Base-by-base conservation (phyloP, 1,284 basidiomycete species). In the Marasmius fiardii region DNA sequence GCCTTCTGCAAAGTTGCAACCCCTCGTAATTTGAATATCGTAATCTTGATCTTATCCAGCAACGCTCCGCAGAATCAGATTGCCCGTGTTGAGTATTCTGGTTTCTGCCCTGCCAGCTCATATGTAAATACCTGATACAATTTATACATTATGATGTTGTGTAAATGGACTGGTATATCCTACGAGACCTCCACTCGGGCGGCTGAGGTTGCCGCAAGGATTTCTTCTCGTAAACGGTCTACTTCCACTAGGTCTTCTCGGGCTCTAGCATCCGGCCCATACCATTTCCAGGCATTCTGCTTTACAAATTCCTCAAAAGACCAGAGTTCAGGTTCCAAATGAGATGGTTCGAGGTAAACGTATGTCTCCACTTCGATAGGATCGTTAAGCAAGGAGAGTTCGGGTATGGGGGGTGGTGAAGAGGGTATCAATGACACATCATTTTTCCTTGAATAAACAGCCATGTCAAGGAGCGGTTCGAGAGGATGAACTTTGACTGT, bases 221-320 rank as follows among this genome's bases (percentile, higher is more conserved):
- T 18, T 20, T 49, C 47, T 33, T 7, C 24, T 16, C 47, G 24
- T 11, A 49, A 43, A 41, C 67, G 11, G 53, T 81, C 82, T 6
- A 85, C 78, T 57, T 81, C 78, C 4, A 60, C 50, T 16, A 56
- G 63, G 57, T 81, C 83, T 39, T 78, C 72, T 39, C 69, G 61
- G 8, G 73, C 72, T 12, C 56, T 53, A 0, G 52, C 58, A 6
- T 68, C 65, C 0, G 62, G 60, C 0, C 79, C 81, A 44, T 88
- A 77, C 90, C 90, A 93, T 58, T 86, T 87, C 77, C 81, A 82
- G 2, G 87, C 83, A 58, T 82, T 86, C 49, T 85, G 76, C 61
- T 71, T 69, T 26, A 92, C 77, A 62, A 93, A 93, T 6, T 83
- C 80, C 12, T 83, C 83, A 65, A 85, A 94, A 16, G 82, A 81